Conservation (phyloP, 305 asterid species). For the Ilex paraguariensis region DNA sequence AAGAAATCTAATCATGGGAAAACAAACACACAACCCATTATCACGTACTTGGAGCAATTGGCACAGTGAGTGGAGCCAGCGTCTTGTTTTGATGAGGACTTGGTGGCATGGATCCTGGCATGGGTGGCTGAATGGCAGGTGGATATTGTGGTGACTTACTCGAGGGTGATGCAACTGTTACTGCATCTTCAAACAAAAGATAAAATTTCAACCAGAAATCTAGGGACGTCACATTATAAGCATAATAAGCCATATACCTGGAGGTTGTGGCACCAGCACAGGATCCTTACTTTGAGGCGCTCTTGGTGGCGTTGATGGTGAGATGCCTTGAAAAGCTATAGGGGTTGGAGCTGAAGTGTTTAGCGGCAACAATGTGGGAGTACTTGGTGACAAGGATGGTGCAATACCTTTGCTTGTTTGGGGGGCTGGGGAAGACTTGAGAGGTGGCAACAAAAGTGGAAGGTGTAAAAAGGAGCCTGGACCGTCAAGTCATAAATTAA, state of each 20-base stretch:
- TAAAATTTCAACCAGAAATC: slow-evolving; percentile 20
- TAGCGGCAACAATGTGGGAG: slow-evolving; percentile 33
- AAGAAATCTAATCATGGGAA: background rate
- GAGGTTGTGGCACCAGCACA: slow-evolving; percentile 37
- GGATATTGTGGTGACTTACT: slow-evolving; percentile 41
- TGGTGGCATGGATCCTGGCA: slow-evolving; percentile 42
- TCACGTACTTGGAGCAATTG: slow-evolving; percentile 12
- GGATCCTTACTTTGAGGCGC: slow-evolving; percentile 31
- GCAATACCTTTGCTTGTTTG: slow-evolving; percentile 24
- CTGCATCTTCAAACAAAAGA: slow-evolving; percentile 38
- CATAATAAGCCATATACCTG: slow-evolving; percentile 47
- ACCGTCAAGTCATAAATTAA: slow-evolving; percentile 7
- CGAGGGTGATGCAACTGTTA: slow-evolving; percentile 43
- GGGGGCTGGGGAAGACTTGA: slow-evolving; percentile 23
- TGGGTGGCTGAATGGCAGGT: slow-evolving; percentile 28
- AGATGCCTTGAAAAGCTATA: background rate
- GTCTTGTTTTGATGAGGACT: slow-evolving; percentile 35
- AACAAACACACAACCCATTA: background rate
- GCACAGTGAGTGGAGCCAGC: slow-evolving; percentile 17
- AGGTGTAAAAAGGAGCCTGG: slow-evolving; percentile 40
- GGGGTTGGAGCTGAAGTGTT: slow-evolving; percentile 29
- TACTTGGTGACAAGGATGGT: slow-evolving; percentile 35
- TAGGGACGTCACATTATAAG: slow-evolving; percentile 12
- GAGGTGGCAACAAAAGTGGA: slow-evolving; percentile 39
- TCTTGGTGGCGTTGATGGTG: slow-evolving; percentile 31